A percentile compares a stretch with the other conserved stretches of the same genome.
Conservation (phyloP, 495 filamentous ascomycete genomes). For the Penicillium lividum region DNA sequence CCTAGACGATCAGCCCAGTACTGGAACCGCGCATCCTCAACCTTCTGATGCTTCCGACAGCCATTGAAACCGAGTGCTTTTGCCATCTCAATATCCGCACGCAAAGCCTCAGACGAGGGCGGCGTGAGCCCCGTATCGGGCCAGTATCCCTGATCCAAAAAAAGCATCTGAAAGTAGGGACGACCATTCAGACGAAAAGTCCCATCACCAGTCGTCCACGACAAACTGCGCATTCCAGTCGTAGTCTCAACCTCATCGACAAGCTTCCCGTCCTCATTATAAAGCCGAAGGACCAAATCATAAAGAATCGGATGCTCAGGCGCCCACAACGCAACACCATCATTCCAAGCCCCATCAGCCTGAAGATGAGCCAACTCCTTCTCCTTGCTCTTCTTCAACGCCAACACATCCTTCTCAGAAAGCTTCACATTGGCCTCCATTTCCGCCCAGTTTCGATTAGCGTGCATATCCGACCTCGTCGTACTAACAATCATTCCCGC, state of each 20-base stretch:
- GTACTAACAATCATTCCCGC: constrained; percentile 20
- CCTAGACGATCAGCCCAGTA: constrained; percentile 46
- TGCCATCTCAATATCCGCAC: constrained; percentile 34
- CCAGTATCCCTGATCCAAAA: constrained; percentile 45
- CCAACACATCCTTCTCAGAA: not conserved
- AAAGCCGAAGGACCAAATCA: constrained; percentile 33
- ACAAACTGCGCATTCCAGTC: constrained; percentile 38
- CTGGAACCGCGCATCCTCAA: constrained; percentile 39
- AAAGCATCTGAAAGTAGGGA: constrained; percentile 40
- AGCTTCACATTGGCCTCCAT: constrained; percentile 31
- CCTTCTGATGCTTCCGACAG: constrained; percentile 45
- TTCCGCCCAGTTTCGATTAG: constrained; percentile 22
- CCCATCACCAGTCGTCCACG: constrained; percentile 37
- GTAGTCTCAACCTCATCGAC: constrained; percentile 36
- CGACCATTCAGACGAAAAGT: constrained; percentile 42
- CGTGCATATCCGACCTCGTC: constrained; percentile 10
- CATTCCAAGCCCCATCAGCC: constrained; percentile 26
- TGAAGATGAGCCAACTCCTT: constrained; percentile 11
- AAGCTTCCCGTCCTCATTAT: constrained; percentile 13
- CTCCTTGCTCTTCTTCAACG: constrained; percentile 7
- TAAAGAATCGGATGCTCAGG: constrained; percentile 43
- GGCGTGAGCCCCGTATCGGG: constrained; percentile 40
- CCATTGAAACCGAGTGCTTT: constrained; percentile 38
- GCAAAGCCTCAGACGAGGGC: constrained; percentile 35
- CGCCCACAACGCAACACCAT: constrained; percentile 38